Base-by-base conservation (phyloP, 176 grass and related monocot species). In the Echinochloa phyllopogon region DNA sequence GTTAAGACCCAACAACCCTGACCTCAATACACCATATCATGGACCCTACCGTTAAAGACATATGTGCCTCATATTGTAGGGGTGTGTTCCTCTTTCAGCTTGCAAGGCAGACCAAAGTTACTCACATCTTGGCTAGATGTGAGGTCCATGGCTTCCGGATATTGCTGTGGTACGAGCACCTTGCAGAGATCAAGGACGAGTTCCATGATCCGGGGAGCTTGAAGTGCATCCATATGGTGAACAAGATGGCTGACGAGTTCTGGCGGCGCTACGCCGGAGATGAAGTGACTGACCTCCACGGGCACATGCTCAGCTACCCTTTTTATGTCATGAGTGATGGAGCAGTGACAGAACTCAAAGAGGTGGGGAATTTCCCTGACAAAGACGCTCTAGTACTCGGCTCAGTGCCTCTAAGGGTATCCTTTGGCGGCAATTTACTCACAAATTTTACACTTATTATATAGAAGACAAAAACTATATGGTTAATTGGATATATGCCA, bases 151-250 rank as follows among this genome's bases (percentile, higher is more conserved):
- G 80, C 13, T 49, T 74, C 60, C 67, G 87, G 17, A 72, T 84
- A 44, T 78, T 81, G 4, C 68, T 84, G 82, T 89, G 87, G 87
- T 77, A 55, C 33, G 87, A 89, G 75, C 81, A 89, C 83, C 80
- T 89, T 27, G 66, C 23, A 37, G 47, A 24, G 37, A 64, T 41
- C 14, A 13, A 43, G 2, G 48, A 45, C 5, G 17, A 40, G 1
- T 43, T 79, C 40, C 12, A 60, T 0, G 52, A 84, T 2, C 73
- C 68, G 2, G 47, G 53, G 13, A 67, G 49, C 39, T 0, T n/a
- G 10, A 16, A 51, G 18, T 85, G 87, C 58, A 47, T 81, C 24
- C 79, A 20, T 23, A 21, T 8, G 12, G 81, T 89, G 44, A 55
- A 69, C 66, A 10, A 39, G 6, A 40, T 21, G 5, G 76, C 87